Conservation (phyloP, 345 rosid genomes). For the Populus ilicifolia region DNA sequence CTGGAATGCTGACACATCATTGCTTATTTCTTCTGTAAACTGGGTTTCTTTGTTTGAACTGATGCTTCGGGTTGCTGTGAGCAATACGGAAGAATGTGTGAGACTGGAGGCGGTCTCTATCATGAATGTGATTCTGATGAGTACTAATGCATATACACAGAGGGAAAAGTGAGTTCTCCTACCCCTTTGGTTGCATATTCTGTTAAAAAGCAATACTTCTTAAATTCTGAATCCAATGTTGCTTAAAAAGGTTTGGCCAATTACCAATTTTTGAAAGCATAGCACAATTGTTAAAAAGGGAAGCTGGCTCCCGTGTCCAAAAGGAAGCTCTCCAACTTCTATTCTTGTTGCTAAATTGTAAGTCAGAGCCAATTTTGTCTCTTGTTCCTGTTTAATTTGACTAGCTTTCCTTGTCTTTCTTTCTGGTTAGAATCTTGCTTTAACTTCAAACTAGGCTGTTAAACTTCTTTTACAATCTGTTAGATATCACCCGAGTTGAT, state of each 20-base stretch:
- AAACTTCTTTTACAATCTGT: neutral
- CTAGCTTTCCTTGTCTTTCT: neutral
- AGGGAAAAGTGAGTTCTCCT: constrained; percentile 62
- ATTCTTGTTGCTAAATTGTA: constrained; percentile 71
- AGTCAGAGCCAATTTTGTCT: constrained; percentile 16
- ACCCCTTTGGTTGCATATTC: neutral
- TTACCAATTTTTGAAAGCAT: constrained; percentile 43
- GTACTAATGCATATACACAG: constrained; percentile 48
- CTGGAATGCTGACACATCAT: constrained; percentile 18
- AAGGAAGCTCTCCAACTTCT: constrained; percentile 64
- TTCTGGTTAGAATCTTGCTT: neutral
- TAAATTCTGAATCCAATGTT: constrained; percentile 9
- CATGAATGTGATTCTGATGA: constrained; percentile 70
- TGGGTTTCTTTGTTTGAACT: constrained; percentile 57
- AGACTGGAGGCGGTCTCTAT: constrained; percentile 67
- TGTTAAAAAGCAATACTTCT: neutral
- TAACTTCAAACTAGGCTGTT: neutral
- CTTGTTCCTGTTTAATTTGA: constrained; percentile 2
- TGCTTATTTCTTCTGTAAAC: constrained; percentile 38
- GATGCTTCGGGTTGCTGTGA: constrained; percentile 46
- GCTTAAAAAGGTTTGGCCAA: constrained; percentile 48
- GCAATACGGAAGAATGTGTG: constrained; percentile 43
- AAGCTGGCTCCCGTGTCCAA: constrained; percentile 51
- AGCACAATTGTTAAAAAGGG: constrained; percentile 52
- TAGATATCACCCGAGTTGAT: neutral